phyloP scores from a whole-genome alignment of 2,329 filamentous ascomycete genomes.

The Didymella exigua region DNA sequence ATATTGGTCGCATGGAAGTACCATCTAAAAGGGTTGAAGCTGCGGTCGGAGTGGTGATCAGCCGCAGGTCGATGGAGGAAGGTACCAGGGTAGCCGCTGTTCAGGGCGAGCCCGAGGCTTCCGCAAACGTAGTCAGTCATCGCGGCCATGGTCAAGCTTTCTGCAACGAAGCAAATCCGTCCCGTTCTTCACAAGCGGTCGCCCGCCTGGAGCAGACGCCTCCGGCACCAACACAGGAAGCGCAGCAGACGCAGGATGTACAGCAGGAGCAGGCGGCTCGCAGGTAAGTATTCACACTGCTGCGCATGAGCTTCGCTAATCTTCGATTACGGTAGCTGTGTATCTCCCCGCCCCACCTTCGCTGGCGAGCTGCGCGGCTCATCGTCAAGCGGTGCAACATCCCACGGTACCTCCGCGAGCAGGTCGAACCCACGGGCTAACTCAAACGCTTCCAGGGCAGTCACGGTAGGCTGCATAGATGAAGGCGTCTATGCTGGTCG shows the following conservation, averaged over 20 bases:
- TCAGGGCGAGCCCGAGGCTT: background rate
- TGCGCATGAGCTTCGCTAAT: background rate
- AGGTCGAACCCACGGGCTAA: no score
- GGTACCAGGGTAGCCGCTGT: background rate
- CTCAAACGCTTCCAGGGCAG: background rate
- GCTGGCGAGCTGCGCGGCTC: conserved; percentile 4
- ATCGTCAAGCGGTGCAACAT: background rate
- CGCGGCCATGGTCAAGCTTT: background rate
- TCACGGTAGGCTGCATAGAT: background rate
- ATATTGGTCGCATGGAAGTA: conserved; percentile 7
- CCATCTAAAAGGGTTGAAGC: background rate
- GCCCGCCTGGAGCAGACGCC: background rate
- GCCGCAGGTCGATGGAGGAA: background rate
- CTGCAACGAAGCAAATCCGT: background rate
- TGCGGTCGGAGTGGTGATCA: background rate
- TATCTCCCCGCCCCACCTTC: background rate
- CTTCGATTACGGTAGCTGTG: background rate
- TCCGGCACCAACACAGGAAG: background rate
- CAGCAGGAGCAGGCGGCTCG: conserved; percentile 4
- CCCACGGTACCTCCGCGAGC: background rate
- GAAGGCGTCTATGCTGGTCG: conserved; percentile 7
- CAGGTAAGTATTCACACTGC: conserved; percentile 5
- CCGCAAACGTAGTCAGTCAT: background rate
- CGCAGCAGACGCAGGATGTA: background rate
- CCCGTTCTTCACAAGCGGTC: background rate